Conservation (phyloP, 2,329 filamentous ascomycete species). For the Sclerotinia nivalis region DNA sequence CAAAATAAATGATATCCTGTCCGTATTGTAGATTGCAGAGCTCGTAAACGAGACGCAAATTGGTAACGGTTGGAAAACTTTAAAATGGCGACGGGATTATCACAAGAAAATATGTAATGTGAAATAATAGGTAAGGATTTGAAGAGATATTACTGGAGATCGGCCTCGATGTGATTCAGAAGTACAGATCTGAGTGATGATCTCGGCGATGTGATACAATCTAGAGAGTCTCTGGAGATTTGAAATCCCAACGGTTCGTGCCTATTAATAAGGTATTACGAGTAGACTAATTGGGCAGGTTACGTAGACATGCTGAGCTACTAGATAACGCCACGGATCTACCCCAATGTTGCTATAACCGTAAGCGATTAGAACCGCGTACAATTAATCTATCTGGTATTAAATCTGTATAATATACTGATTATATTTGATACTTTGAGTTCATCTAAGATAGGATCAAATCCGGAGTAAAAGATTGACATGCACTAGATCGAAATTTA, state of each 20-base stretch:
- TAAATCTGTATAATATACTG: neutral
- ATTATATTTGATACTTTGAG: neutral
- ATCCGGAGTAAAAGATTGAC: neutral
- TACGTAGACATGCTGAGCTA: conserved; percentile 8
- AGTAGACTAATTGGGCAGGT: neutral
- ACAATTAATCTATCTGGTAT: neutral
- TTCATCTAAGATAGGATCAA: neutral
- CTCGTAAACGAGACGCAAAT: neutral
- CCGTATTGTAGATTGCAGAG: neutral
- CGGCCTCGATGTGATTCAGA: neutral
- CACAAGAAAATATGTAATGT: neutral
- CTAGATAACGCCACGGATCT: conserved; percentile 1
- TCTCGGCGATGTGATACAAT: conserved; percentile 16
- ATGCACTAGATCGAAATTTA: neutral
- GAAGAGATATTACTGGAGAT: neutral
- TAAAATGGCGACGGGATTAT: conserved; percentile 4
- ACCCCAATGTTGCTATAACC: neutral
- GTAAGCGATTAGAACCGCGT: neutral
- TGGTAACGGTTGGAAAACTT: conserved; percentile 8
- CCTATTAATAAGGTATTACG: conserved; percentile 1
- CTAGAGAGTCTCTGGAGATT: neutral
- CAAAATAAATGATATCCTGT: neutral
- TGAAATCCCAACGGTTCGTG: conserved; percentile 10
- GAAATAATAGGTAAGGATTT: neutral
- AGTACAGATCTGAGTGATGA: conserved; percentile 16